Evolutionary conservation across 257 asterid genomes (phyloP), one percentile per base, ranked within the genome.

Genomic region (Lycium ferocissimum): DNA sequence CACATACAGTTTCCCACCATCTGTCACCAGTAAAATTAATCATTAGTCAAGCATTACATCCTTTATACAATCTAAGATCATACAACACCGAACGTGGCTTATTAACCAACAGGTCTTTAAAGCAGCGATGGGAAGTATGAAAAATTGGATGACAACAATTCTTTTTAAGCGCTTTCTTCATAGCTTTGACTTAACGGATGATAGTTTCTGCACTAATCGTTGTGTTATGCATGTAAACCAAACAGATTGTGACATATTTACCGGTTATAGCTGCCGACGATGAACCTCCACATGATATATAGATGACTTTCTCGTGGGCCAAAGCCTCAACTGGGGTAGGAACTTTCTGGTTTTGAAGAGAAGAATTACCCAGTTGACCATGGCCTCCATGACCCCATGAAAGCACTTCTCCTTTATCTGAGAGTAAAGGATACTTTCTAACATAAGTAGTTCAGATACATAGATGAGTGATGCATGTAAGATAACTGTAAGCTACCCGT

Each of bases 331-430:
- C 89, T 20, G 84, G 93, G 84, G 76, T 89, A 78, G 98, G 99
- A 84, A 90, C 91, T 84, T 91, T 94, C 87, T 89, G 93, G 84
- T 88, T 93, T 59, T 91, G 93, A 88, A 93, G 90, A 83, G 97
- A 90, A 86, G 97, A 92, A 89, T 93, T 90, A 58, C 99, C 99
- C 88, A 95, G 93, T 84, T 95, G 99, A 84, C 99, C 99, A 17
- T 92, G 94, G 57, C 98, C 94, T 17, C 99, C 98, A 86, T 95
- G 97, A 81, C 99, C 99, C 99, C 99, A 97, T 15, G 98, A 95
- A 85, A 95, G 89, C 57, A 97, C 97, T 91, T 94, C 93, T 58
- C 99, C 99, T 69, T 94, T 89, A 83, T 93, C 99, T 96, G 88
- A 88, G 73, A 90, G 69, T 61, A 59, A 69, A 80, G n/a, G 85